phyloP scores from a whole-genome alignment of 805 yeast species.

The Starmerella potacharoeniae region DNA sequence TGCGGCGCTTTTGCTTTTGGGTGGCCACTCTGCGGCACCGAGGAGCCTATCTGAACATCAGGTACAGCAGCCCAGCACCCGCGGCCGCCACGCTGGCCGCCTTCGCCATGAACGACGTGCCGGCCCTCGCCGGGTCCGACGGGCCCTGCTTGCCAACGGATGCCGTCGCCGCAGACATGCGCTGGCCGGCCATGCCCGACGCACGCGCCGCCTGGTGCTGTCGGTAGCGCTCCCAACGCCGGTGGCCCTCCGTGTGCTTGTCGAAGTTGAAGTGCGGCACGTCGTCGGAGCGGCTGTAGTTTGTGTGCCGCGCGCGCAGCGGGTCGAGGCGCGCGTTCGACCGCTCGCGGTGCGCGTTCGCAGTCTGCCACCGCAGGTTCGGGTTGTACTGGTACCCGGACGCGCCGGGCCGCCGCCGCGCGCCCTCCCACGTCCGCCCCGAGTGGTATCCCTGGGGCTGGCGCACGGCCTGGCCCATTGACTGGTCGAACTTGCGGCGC shows the following conservation, averaged over 20 bases:
- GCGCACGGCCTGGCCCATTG: constrained; percentile 22
- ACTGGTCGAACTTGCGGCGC: constrained; percentile 40
- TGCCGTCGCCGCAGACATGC: constrained; percentile 10
- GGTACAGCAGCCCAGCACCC: constrained; percentile 12
- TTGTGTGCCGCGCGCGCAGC: constrained; percentile 17
- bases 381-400: constrained; percentile 14
- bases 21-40: no score
- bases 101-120: constrained; percentile 7
- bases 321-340: constrained; percentile 23
- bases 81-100: constrained; percentile 14
- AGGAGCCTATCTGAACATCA: constrained; percentile 10
- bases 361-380: constrained; percentile 3
- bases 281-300: constrained; percentile 21
- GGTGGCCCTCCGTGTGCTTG: constrained; percentile 27
- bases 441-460: constrained; percentile 23
- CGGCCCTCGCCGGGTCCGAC: constrained; percentile 9
- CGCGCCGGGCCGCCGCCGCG: constrained; percentile 10
- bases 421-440: constrained; percentile 11
- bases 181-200: not conserved
- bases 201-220: constrained; percentile 8
- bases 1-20: no score
- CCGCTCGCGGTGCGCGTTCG: constrained; percentile 16
- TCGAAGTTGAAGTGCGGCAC: constrained; percentile 32
- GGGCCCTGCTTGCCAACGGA: constrained; percentile 3
- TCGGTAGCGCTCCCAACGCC: constrained; percentile 24